Base-by-base conservation (phyloP, 192 early-diverging fungal species). In the Coemansia pectinata region DNA sequence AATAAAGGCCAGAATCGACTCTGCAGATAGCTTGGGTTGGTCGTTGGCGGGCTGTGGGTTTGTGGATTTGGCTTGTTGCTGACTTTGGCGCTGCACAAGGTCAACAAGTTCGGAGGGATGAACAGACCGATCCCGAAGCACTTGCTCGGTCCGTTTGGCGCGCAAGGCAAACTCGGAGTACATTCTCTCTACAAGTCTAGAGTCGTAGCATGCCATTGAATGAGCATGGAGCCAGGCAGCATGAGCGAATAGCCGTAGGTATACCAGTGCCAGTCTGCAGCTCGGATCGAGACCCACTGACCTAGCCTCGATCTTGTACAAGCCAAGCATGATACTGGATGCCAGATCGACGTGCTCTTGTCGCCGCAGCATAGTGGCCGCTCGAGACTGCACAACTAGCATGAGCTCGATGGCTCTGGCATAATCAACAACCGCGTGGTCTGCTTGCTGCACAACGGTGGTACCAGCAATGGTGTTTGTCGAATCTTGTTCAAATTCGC, bases 241-340 rank as follows among this genome's bases (percentile, higher is more conserved):
- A 31, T 83, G 81, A 10, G 73, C 81, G 15, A 83, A 73, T 10
- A 78, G 23, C 7, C 76, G 76, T 5, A 75, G 31, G 38, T 71
- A 69, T 2, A 40, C 41, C 21, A 83, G 73, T 2, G 76, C 70
- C 5, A 64, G 47, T 2, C 57, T 58, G 39, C 70, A 62, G 11
- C 10, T 25, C 0, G 66, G 59, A 60, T 67, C 70, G 17, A 83
- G 76, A 3, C 81, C 81, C 4, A 67, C 12, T 4, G 77, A 70
- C 5, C 76, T 62, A 2, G 62, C 66, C n/a, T 75, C 76, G 10
- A 78, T 19, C 50, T 44, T 65, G 31, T 83, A 83, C 2, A 73
- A 34, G 2, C 44, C 64, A 62, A 58, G 33, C 81, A 83, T 78
- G 25, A 76, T 52, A 0, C 9, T 57, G 3, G 81, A 41, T 1